phyloP scores from a whole-genome alignment of 2,329 filamentous ascomycete species.

The Botrytis fragariae region DNA sequence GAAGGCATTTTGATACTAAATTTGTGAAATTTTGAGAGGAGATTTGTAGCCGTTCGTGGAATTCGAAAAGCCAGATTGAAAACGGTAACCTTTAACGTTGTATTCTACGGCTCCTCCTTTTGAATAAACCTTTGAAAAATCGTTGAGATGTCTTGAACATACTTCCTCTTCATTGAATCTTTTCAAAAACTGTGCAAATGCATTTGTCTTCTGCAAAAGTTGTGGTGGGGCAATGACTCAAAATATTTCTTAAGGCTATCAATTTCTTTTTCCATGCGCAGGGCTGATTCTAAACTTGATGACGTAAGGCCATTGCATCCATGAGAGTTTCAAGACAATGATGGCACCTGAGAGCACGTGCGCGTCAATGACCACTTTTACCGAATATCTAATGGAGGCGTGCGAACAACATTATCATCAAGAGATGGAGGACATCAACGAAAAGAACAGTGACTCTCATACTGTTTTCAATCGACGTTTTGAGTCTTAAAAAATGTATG shows the following conservation, averaged over 20 bases:
- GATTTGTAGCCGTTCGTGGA: slow-evolving; percentile 20
- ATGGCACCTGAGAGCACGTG: neutral
- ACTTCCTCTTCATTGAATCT: slow-evolving; percentile 22
- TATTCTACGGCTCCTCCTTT: slow-evolving; percentile 36
- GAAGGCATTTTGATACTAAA: slow-evolving; percentile 29
- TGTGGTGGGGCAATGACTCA: slow-evolving; percentile 15
- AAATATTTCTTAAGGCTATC: slow-evolving; percentile 9
- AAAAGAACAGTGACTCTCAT: neutral
- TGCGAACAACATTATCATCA: too few relatives aligned
- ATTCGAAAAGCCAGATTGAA: slow-evolving; percentile 28
- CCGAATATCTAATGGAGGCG: neutral
- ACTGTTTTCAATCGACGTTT: neutral
- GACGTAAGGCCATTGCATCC: neutral
- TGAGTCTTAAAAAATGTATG: neutral
- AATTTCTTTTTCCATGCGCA: slow-evolving; percentile 3
- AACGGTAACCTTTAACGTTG: slow-evolving; percentile 24
- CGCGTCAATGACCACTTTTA: neutral
- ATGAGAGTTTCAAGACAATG: neutral
- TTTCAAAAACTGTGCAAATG: slow-evolving; percentile 5
- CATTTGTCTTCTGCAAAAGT: slow-evolving; percentile 10
- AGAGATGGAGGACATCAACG: neutral
- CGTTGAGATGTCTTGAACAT: slow-evolving; percentile 29
- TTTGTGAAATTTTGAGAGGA: slow-evolving; percentile 20
- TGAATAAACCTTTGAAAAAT: slow-evolving; percentile 28
- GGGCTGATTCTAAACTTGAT: neutral